Percentiles rank a stretch among this genome's conserved stretches.
Conservation (phyloP, 192 early-diverging fungal genomes). For the Dispira parvispora region DNA sequence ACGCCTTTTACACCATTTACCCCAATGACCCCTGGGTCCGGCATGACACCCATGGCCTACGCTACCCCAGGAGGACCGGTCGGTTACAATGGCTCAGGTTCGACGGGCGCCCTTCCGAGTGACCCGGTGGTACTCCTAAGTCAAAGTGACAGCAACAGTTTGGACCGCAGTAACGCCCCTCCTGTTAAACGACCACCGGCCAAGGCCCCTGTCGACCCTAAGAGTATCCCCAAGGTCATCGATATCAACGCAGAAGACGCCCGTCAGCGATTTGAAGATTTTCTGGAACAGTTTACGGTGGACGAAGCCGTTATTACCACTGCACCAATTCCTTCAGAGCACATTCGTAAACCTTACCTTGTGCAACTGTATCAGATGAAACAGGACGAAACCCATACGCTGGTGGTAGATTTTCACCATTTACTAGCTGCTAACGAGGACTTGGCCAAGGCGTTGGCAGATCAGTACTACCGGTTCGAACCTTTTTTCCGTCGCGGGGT, state of each 20-base stretch:
- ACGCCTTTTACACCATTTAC: conserved; percentile 9
- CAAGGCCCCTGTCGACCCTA: conserved; percentile 14
- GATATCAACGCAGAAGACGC: conserved; percentile 55
- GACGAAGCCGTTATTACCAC: not conserved
- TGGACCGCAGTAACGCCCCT: not conserved
- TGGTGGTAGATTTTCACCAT: conserved; percentile 63
- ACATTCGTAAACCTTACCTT: conserved; percentile 35
- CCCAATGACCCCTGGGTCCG: not conserved
- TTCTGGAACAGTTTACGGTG: conserved; percentile 37
- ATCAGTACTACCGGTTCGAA: conserved; percentile 67
- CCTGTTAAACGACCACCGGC: not conserved
- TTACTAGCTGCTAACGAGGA: conserved; percentile 34
- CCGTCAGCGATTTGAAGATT: conserved; percentile 47
- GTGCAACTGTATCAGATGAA: conserved; percentile 44
- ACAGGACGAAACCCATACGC: conserved; percentile 36
- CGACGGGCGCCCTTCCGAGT: conserved; percentile 4
- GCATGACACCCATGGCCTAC: conserved; percentile 5
- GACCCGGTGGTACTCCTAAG: conserved; percentile 5
- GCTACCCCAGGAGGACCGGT: not conserved
- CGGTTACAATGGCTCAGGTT: not conserved
- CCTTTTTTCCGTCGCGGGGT: conserved; percentile 75
- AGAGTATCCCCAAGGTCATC: conserved; percentile 33
- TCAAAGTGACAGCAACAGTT: not conserved
- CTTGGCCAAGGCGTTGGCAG: conserved; percentile 39
- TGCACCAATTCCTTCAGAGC: conserved; percentile 12